Evolutionary conservation across 352 stramenopile species (phyloP).

Genomic region (Phytophthora chlamydospora): DNA sequence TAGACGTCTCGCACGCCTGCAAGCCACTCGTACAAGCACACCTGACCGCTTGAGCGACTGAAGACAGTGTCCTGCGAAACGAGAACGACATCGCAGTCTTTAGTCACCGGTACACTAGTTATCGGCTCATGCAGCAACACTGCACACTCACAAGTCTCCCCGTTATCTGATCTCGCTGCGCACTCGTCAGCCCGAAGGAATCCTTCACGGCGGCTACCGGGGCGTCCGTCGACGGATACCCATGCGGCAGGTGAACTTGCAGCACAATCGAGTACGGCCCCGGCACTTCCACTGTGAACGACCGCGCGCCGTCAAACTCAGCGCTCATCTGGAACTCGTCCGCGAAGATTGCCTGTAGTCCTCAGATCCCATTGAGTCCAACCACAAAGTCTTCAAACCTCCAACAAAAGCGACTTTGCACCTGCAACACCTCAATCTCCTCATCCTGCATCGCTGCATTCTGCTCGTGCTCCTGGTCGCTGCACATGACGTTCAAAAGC

Average conservation of each 20-base stretch:
- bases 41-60: constrained; percentile 56
- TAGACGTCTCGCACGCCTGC: constrained; percentile 69
- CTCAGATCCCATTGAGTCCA: too few species aligned
- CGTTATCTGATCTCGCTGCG: constrained; percentile 58
- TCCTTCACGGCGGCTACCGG: constrained; percentile 67
- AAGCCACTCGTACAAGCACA: constrained; percentile 83
- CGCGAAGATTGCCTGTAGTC: background rate
- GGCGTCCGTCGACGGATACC: constrained; percentile 58
- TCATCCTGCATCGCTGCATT: constrained; percentile 9
- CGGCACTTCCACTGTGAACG: constrained; percentile 52
- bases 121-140: too few species aligned
- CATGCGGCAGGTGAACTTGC: constrained; percentile 58
- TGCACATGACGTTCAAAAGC: constrained; percentile 7
- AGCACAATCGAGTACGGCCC: constrained; percentile 61
- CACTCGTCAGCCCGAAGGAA: constrained; percentile 66
- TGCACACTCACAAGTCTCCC: constrained; percentile 44
- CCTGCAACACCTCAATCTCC: constrained; percentile 15
- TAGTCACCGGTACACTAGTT: too few species aligned
- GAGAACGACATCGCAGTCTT: too few species aligned
- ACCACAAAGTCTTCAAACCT: background rate
- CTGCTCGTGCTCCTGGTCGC: background rate
- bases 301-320: constrained; percentile 45
- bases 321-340: constrained; percentile 49
- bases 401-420: constrained; percentile 1
- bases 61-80: constrained; percentile 46